Evolutionary conservation across 2,329 filamentous ascomycete genomes (phyloP).

Genomic region (Teratosphaeria pseudoeucalypti): DNA sequence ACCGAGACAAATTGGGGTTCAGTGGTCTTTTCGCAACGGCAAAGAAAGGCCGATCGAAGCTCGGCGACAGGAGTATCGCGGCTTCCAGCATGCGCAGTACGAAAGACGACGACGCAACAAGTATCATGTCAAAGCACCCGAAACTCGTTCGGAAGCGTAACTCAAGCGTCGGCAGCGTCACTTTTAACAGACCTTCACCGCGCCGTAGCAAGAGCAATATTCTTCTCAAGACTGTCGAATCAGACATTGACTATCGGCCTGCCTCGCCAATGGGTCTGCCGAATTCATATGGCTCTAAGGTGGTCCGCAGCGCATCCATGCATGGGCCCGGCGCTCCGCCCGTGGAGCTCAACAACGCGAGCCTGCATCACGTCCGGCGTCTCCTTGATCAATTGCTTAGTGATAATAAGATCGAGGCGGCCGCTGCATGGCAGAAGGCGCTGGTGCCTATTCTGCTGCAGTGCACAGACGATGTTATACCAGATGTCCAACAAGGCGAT

Average conservation of each 20-base stretch:
- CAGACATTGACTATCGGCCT: conserved; percentile 3
- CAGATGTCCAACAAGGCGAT: conserved; percentile 80
- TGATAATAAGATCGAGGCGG: conserved; percentile 63
- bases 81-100: conserved; percentile 55
- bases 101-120: conserved; percentile 54
- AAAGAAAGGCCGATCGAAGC: conserved; percentile 62
- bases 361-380: conserved; percentile 76
- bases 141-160: conserved; percentile 65
- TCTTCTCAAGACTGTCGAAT: conserved; percentile 35
- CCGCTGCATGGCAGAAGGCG: conserved; percentile 76
- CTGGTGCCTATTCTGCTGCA: conserved; percentile 81
- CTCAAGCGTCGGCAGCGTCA: conserved; percentile 69
- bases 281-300: conserved; percentile 20
- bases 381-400: conserved; percentile 73
- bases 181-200: conserved; percentile 61
- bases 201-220: conserved; percentile 48
- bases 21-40: conserved; percentile 57
- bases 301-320: conserved; percentile 71
- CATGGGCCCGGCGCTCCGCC: conserved; percentile 61
- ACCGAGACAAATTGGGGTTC: conserved; percentile 65
- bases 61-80: conserved; percentile 63
- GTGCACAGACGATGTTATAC: conserved; percentile 88
- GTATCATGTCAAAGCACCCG: conserved; percentile 53
- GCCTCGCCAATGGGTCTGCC: background rate
- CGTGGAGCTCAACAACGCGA: conserved; percentile 79